phyloP scores from a whole-genome alignment of 2,329 filamentous ascomycete species.

The Fonsecaea multimorphosa region DNA sequence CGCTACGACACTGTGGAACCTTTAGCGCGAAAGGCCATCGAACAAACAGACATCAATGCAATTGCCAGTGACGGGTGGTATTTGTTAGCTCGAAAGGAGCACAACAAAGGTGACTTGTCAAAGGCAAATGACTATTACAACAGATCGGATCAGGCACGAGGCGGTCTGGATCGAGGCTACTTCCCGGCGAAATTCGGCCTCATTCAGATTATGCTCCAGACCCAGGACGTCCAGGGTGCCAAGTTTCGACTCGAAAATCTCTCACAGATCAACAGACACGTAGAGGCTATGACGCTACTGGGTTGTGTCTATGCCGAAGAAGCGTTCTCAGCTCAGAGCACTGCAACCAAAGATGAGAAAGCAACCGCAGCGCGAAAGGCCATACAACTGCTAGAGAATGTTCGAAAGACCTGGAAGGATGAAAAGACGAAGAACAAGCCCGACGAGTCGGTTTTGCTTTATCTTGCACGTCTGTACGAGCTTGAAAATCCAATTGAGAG shows the following conservation, averaged over 20 bases:
- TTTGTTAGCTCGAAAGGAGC: constrained; percentile 86
- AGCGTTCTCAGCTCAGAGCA: constrained; percentile 78
- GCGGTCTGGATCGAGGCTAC: constrained; percentile 87
- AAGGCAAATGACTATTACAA: constrained; percentile 86
- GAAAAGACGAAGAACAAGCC: constrained; percentile 67
- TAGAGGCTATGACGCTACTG: constrained; percentile 90
- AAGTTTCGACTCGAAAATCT: constrained; percentile 96
- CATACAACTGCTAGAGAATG: constrained; percentile 79
- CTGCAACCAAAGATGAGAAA: constrained; percentile 88
- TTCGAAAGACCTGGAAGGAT: constrained; percentile 89
- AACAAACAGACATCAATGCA: constrained; percentile 93
- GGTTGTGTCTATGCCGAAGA: constrained; percentile 94
- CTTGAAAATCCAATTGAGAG: constrained; percentile 84
- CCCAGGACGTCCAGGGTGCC: constrained; percentile 82
- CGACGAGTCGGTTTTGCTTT: constrained; percentile 87
- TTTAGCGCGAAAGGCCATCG: constrained; percentile 89
- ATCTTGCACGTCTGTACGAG: constrained; percentile 91
- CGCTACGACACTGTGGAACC: constrained; percentile 81
- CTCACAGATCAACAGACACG: constrained; percentile 73
- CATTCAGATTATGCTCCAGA: constrained; percentile 84
- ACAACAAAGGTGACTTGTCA: constrained; percentile 76
- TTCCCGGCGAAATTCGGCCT: constrained; percentile 93
- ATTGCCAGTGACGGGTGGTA: constrained; percentile 99
- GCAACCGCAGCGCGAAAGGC: constrained; percentile 84
- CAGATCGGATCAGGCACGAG: constrained; percentile 87